These are phyloP conservation scores for Gastrolobium villosum DNA, from an alignment of 306 rosid genomes.

Conservation along the genomic window DNA sequence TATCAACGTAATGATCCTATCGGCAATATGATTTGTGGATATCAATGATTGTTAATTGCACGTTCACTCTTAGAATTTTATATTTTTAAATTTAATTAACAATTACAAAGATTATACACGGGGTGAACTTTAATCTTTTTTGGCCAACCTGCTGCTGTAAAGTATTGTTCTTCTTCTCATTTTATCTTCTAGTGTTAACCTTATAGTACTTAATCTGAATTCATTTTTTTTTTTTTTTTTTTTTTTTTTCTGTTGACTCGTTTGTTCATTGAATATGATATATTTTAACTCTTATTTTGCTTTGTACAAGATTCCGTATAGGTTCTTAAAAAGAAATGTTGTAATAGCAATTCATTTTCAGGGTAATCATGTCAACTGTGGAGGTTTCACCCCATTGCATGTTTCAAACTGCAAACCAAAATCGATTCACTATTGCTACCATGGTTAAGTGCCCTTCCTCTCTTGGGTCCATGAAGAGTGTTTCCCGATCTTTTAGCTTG, in stretches of 20 bases:
- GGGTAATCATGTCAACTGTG: slow-evolving; percentile 66
- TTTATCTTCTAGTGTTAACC: slow-evolving; percentile 11
- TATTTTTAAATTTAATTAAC: background rate
- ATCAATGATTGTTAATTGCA: background rate
- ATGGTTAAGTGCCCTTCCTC: slow-evolving; percentile 60
- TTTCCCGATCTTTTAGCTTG: slow-evolving; percentile 66
- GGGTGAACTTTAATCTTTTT: background rate
- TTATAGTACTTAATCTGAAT: background rate
- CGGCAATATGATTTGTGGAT: too few species aligned
- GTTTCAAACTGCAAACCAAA: slow-evolving; percentile 51
- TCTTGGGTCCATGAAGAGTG: slow-evolving; percentile 59
- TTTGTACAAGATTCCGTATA: too few species aligned
- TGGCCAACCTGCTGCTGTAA: background rate
- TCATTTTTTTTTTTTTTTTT: background rate
- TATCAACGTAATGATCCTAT: too few species aligned
- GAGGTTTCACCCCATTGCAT: slow-evolving; percentile 55
- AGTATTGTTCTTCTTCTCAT: background rate
- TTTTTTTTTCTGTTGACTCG: background rate
- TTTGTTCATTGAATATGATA: background rate
- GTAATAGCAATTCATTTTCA: slow-evolving; percentile 51
- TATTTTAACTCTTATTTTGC: too few species aligned
- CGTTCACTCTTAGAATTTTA: background rate
- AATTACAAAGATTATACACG: background rate
- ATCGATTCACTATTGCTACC: slow-evolving; percentile 44
- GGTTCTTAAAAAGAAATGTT: slow-evolving; percentile 34